Evolutionary conservation across 257 asterid species (phyloP).

Genomic region (Solanum lignicaule): DNA sequence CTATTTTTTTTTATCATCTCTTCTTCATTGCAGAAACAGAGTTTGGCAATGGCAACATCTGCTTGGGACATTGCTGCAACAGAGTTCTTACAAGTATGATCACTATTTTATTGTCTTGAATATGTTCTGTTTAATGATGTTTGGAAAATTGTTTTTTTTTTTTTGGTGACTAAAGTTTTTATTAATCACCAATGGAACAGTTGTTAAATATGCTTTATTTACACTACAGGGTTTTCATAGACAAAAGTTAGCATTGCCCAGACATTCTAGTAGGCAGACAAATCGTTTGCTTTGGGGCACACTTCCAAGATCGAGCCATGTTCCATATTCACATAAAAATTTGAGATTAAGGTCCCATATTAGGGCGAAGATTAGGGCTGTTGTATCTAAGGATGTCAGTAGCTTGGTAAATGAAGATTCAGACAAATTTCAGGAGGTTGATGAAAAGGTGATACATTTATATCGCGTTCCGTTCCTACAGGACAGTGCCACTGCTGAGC

Average conservation of each 20-base stretch:
- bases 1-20: not conserved
- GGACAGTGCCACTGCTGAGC: slow-evolving; percentile 60
- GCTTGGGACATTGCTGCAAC: slow-evolving; percentile 44
- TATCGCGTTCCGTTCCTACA: slow-evolving; percentile 51
- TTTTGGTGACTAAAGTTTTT: not conserved
- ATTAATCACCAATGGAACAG: not conserved
- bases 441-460: slow-evolving; percentile 52
- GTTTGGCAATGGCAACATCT: slow-evolving; percentile 35
- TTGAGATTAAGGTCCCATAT: slow-evolving; percentile 3
- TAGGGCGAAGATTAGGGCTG: slow-evolving; percentile 27
- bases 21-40: not conserved
- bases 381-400: slow-evolving; percentile 34
- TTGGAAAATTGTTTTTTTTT: not conserved
- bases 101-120: not conserved
- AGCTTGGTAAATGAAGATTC: slow-evolving; percentile 16
- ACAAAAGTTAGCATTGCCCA: slow-evolving; percentile 34
- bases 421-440: slow-evolving; percentile 7
- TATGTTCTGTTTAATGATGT: not conserved
- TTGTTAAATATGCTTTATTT: not conserved
- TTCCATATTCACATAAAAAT: slow-evolving; percentile 10
- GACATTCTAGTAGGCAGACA: slow-evolving; percentile 18
- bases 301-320: slow-evolving; percentile 8
- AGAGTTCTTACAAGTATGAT: slow-evolving; percentile 49
- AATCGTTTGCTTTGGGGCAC: slow-evolving; percentile 49
- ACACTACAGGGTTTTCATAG: slow-evolving; percentile 38